Conservation (phyloP, 1,139 yeast genomes). For the Saccharomyces uvarum region DNA sequence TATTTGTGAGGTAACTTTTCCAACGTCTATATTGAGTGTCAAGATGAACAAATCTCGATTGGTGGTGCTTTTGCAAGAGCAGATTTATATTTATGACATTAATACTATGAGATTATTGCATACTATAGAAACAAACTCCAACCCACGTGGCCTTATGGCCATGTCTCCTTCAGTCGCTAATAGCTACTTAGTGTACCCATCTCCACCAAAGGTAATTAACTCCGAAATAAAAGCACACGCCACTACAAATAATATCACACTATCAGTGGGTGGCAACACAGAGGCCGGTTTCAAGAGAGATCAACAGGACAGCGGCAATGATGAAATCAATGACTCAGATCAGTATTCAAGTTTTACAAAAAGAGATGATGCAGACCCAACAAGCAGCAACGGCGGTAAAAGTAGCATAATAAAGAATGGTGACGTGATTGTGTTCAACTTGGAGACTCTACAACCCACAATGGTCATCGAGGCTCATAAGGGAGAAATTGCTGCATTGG, state of each 20-base stretch:
- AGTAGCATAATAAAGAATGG: conserved; percentile 48
- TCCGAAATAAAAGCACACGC: conserved; percentile 28
- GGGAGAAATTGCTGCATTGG: conserved; percentile 69
- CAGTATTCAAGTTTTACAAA: background rate
- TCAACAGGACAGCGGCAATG: background rate
- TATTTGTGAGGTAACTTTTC: conserved; percentile 80
- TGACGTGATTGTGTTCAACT: conserved; percentile 81
- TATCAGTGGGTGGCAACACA: conserved; percentile 6
- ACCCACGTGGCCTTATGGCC: conserved; percentile 48
- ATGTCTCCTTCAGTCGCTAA: conserved; percentile 58
- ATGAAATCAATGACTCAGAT: background rate
- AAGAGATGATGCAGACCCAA: conserved; percentile 5
- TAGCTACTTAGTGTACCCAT: conserved; percentile 78
- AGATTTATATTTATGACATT: conserved; percentile 83
- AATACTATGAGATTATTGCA: conserved; percentile 80
- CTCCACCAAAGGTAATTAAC: conserved; percentile 44
- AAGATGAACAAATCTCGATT: conserved; percentile 68
- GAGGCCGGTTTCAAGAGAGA: background rate
- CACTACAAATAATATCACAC: conserved; percentile 25
- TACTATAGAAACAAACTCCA: conserved; percentile 79
- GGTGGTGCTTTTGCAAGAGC: conserved; percentile 72
- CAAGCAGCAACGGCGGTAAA: conserved; percentile 29
- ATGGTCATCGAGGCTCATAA: conserved; percentile 92
- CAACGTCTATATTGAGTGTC: conserved; percentile 71
- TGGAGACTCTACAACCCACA: conserved; percentile 68